Conservation (phyloP, 441 rosid species). For the Gossypium lobatum region DNA sequence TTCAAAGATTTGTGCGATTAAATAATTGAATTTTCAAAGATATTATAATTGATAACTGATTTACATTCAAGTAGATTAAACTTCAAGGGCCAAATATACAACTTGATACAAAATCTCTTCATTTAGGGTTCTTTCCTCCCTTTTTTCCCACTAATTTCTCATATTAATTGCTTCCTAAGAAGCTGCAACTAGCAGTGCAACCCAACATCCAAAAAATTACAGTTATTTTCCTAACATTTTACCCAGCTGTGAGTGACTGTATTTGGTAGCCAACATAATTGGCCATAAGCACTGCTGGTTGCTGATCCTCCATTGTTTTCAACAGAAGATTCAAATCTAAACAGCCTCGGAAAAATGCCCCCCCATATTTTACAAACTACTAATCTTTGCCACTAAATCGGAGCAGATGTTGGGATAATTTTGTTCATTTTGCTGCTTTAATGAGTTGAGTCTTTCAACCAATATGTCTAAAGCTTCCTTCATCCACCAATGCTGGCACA, state of each 20-base stretch:
- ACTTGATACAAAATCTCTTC: not conserved
- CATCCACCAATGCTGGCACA: slow-evolving; percentile 93
- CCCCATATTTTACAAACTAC: not conserved
- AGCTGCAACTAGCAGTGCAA: not conserved
- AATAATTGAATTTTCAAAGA: too few species aligned
- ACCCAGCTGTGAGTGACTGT: not conserved
- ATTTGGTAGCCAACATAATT: not conserved
- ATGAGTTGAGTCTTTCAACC: slow-evolving; percentile 37
- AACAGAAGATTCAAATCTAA: not conserved
- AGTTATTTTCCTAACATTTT: not conserved
- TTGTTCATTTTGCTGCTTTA: slow-evolving; percentile 18
- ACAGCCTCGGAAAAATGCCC: not conserved
- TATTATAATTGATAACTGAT: too few species aligned
- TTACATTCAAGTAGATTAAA: not conserved
- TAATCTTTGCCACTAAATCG: not conserved
- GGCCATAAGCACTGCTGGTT: not conserved
- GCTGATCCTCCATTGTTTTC: not conserved
- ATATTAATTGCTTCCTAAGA: not conserved
- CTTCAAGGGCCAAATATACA: not conserved
- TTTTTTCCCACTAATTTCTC: not conserved
- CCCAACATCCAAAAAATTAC: not conserved
- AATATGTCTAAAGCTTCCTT: slow-evolving; percentile 80
- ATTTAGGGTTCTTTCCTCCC: not conserved
- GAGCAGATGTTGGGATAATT: not conserved
- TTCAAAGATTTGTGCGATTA: not conserved